Base-by-base conservation (phyloP, 2,329 filamentous ascomycete species). In the Atkinsonella texensis region DNA sequence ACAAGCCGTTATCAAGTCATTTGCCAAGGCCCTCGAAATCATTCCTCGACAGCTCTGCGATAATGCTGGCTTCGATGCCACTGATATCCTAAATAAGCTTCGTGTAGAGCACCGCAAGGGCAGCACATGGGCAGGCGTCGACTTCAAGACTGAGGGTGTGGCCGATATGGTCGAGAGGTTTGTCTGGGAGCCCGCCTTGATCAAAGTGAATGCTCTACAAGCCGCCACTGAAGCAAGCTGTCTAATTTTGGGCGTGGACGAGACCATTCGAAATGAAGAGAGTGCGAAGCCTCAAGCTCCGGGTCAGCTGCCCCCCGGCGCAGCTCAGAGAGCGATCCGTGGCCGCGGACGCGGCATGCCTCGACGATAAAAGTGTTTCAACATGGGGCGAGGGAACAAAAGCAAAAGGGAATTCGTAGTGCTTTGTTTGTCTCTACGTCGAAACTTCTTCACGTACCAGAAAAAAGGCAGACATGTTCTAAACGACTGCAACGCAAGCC, bases 261-360 rank as follows among this genome's bases (percentile, higher is more conserved):
- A 98, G 81, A 98, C 93, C 35, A 97, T 98, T 71, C 89, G 84
- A 71, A 98, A 98, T 71, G 89, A 98, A 74, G 90, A 97, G 74
- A 95, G 88, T 63, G 79, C 84, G 61, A 76, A 82, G 68, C 86
- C 90, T 23, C 87, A 95, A 69, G 89, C 82, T 9, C 91, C 91
- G 0, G 79, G 81, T 52, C 77, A 86, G 68, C 79, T 90, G 58
- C 87, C 86, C 4, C 84, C 84, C 1, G 87, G 86, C 59, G 90
- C 91, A 20, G 90, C 91, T 11, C 91, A 97, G 74, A 78, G 91
- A 63, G 91, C 89, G 42, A 71, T 97, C 58, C 79, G 90, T 56
- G 87, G 86, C 54, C 76, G 89, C 59, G 89, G 90, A 56, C 83
- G 89, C 52, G 89, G 89, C 38, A 93, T 97, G 89, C 91, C 93